phyloP scores from a whole-genome alignment of 192 early-diverging fungal species.

The Coemansia sp. region DNA sequence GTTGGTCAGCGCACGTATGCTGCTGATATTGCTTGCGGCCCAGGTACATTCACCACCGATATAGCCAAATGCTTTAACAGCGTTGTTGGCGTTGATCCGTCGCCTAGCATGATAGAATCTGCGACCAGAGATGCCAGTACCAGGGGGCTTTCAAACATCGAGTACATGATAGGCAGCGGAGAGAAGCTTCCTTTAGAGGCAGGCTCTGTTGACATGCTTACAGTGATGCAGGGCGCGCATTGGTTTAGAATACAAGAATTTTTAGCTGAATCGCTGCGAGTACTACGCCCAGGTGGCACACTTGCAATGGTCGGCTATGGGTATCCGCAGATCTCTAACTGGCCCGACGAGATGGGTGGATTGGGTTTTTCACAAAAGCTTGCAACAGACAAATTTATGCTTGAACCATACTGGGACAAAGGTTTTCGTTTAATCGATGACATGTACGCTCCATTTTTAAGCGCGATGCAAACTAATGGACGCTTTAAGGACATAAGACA shows the following conservation, averaged over 20 bases:
- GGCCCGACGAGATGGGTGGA: constrained; percentile 18
- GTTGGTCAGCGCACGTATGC: constrained; percentile 6
- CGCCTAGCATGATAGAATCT: constrained; percentile 28
- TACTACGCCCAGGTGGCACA: constrained; percentile 38
- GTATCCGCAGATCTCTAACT: constrained; percentile 22
- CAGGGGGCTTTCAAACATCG: constrained; percentile 15
- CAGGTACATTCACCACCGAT: constrained; percentile 31
- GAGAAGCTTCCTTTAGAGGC: constrained; percentile 27
- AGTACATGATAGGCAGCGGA: constrained; percentile 22
- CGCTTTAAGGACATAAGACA: constrained; percentile 15
- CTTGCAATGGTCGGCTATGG: constrained; percentile 37
- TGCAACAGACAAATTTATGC: constrained; percentile 11
- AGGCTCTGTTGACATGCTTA: constrained; percentile 27
- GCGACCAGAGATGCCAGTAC: constrained; percentile 13
- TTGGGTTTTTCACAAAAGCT: constrained; percentile 17
- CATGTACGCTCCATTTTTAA: constrained; percentile 11
- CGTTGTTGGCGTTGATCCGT: constrained; percentile 30
- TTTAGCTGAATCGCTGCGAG: constrained; percentile 26
- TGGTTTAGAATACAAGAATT: constrained; percentile 28
- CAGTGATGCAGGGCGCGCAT: constrained; percentile 44
- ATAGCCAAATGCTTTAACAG: constrained; percentile 16
- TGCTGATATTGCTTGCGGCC: constrained; percentile 37
- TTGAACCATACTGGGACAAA: constrained; percentile 22
- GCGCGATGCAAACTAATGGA: background rate
- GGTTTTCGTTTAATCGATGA: constrained; percentile 20